Conservation (phyloP, 1,139 yeast genomes). For the Candida sanyaensis region DNA sequence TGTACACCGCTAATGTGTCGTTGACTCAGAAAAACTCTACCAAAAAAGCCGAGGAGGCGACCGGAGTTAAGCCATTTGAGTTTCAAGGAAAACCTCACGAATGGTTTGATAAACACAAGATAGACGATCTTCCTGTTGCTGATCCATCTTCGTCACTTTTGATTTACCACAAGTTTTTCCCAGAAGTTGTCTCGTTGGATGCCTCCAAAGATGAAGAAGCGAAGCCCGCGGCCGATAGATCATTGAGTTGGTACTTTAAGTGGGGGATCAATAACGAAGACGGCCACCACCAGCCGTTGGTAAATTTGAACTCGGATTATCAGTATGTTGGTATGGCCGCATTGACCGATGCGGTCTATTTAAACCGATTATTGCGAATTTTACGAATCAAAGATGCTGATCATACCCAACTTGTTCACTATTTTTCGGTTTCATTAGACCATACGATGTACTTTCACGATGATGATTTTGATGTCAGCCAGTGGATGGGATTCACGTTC, state of each 20-base stretch:
- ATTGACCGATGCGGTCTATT: slow-evolving; percentile 59
- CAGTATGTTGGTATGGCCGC: slow-evolving; percentile 64
- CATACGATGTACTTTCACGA: slow-evolving; percentile 70
- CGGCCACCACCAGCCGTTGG: slow-evolving; percentile 13
- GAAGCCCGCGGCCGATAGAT: slow-evolving; percentile 32
- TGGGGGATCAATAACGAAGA: slow-evolving; percentile 32
- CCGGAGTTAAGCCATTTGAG: slow-evolving; percentile 30
- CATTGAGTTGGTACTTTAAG: slow-evolving; percentile 16
- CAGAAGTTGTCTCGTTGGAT: slow-evolving; percentile 30
- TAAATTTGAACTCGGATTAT: slow-evolving; percentile 21
- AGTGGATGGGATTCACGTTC: slow-evolving; percentile 55
- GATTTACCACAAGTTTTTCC: slow-evolving; percentile 39
- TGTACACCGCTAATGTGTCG: slow-evolving; percentile 36
- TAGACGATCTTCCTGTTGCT: slow-evolving; percentile 20
- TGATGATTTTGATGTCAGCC: slow-evolving; percentile 48
- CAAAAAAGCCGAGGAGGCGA: slow-evolving; percentile 15
- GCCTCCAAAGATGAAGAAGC: slow-evolving; percentile 27
- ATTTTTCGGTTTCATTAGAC: slow-evolving; percentile 59
- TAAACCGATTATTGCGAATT: slow-evolving; percentile 28
- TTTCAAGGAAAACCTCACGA: slow-evolving; percentile 36
- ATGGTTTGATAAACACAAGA: slow-evolving; percentile 21
- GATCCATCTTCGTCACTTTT: slow-evolving; percentile 17
- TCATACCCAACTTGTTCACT: slow-evolving; percentile 29
- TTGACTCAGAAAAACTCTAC: slow-evolving; percentile 33
- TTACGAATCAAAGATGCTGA: slow-evolving; percentile 25